Base-by-base conservation (phyloP, 106 monocot species). In the Agapanthus africanus region DNA sequence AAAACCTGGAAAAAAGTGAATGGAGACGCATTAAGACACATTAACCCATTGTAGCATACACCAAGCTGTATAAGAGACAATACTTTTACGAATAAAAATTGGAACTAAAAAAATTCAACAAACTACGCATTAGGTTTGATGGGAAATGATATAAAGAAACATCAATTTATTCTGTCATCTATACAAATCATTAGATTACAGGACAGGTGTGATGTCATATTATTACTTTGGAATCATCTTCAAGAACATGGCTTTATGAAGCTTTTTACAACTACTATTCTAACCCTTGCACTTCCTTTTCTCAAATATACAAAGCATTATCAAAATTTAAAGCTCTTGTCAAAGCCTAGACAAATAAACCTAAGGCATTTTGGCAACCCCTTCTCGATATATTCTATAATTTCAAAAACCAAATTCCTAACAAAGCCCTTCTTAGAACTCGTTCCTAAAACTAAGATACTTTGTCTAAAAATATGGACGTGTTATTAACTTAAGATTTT, bases 1-100 rank as follows among this genome's bases (percentile, higher is more conserved):
- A 59, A 99, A 92, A 69, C 97, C 97, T 99, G 84, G 65, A 74
- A 74, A 35, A 19, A 65, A 70, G 26, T 26, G 44, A 37, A 18
- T 71, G n/a, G 19, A 60, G 5, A 34, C 9, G 64, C 30, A 31
- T 16, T 0, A 16, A 15, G 30, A 16, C 51, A 69, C 25, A 31
- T 32, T 30, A 16, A 80, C 75, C 73, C 73, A 95, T 81, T 28
- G 31, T n/a, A n/a, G n/a, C n/a, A n/a, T n/a, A n/a, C n/a, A n/a
- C n/a, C n/a, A n/a, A n/a, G n/a, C n/a, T n/a, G n/a, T n/a, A n/a
- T n/a, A n/a, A n/a, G n/a, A n/a, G n/a, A n/a, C n/a, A n/a, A n/a
- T n/a, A n/a, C n/a, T n/a, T n/a, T n/a, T n/a, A n/a, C 14, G 16
- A 25, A 42, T 36, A 66, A 28, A n/a, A n/a, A n/a, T n/a, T n/a